These are phyloP conservation scores for Cylindrotheca fusiformis DNA, from an alignment of 108 stramenopile genomes.

Conservation along the genomic window DNA sequence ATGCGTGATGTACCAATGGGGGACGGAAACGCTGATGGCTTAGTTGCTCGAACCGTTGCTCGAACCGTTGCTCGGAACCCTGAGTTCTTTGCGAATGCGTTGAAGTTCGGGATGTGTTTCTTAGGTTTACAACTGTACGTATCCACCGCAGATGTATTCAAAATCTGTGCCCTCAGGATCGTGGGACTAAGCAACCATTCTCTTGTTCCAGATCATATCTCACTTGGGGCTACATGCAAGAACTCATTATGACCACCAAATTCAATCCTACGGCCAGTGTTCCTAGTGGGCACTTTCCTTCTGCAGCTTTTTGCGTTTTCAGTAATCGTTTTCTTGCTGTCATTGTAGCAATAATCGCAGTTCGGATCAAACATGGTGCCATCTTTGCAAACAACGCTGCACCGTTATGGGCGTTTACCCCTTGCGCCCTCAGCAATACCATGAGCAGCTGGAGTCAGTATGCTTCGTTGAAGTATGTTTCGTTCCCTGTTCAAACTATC, in stretches of 20 bases:
- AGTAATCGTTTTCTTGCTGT: slow-evolving; percentile 95
- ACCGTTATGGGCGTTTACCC: slow-evolving; percentile 91
- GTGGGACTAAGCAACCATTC: background rate
- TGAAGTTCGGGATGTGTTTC: slow-evolving; percentile 66
- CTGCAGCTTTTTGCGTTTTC: slow-evolving; percentile 96
- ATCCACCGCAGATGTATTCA: background rate
- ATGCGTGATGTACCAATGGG: slow-evolving; percentile 22
- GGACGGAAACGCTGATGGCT: background rate
- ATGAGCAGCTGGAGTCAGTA: slow-evolving; percentile 97
- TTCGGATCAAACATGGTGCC: slow-evolving; percentile 75
- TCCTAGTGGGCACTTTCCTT: slow-evolving; percentile 86
- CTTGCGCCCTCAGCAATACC: slow-evolving; percentile 94
- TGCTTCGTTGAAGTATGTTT: slow-evolving; percentile 93
- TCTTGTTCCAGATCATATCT: slow-evolving; percentile 55
- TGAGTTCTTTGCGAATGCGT: slow-evolving; percentile 51
- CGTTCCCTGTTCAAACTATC: slow-evolving; percentile 97
- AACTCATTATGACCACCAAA: slow-evolving; percentile 93
- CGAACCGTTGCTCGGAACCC: slow-evolving; percentile 27
- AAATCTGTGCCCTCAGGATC: background rate
- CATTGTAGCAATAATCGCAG: slow-evolving; percentile 85
- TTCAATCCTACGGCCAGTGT: slow-evolving; percentile 77
- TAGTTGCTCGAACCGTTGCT: slow-evolving; percentile 2
- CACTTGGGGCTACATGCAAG: slow-evolving; percentile 98
- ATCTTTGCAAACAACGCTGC: slow-evolving; percentile 77
- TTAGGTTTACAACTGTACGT: slow-evolving; percentile 66